Evolutionary conservation across 2,329 filamentous ascomycete genomes (phyloP), one percentile per base, ranked within the genome.

Genomic region (Cladosporium sp.): DNA sequence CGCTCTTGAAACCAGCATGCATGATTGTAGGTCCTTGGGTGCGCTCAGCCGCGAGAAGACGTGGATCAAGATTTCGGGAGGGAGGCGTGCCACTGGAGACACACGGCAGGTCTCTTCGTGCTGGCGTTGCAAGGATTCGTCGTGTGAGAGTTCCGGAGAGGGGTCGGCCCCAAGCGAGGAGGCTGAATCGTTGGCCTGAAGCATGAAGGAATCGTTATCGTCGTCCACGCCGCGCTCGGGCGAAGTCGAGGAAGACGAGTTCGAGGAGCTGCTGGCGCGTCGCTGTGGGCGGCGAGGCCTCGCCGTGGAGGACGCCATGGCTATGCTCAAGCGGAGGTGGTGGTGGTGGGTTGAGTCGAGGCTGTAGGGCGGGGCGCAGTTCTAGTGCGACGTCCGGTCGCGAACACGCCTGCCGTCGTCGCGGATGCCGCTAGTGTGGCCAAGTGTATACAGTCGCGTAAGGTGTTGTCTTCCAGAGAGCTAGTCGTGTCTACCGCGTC

Each of bases 1-100:
- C 63, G 88, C 85, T 74, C 92, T 92, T 70, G 88, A 97, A n/a
- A 96, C 92, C 64, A 94, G 80, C 89, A 97, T 92, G 75, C 90
- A 95, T 74, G 87, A 88, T 65, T 91, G 83, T 66, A 97, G 82
- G 70, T 99, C 93, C 45, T 80, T 78, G 25, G 72, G 66, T 2
- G 92, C 83, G 68, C 81, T 87, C 59, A 99, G 84, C 74, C 92
- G 94, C 37, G 89, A 82, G 75, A 99, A 97, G 69, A 97, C 88
- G 74, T 87, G 84, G 69, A 99, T 97, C 71, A 97, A 86, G 62
- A 99, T 89, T 79, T 99, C 94, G 73, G 92, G 93, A 39, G 94
- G 94, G 37, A 99, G 82, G 59, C 89, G 86, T 66, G 89, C 88
- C 61, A 97, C 87, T 50, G 92, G 91, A n/a, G 88, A 86, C 56